phyloP scores from a whole-genome alignment of 192 early-diverging fungal species.

The Mortierella hygrophila region DNA sequence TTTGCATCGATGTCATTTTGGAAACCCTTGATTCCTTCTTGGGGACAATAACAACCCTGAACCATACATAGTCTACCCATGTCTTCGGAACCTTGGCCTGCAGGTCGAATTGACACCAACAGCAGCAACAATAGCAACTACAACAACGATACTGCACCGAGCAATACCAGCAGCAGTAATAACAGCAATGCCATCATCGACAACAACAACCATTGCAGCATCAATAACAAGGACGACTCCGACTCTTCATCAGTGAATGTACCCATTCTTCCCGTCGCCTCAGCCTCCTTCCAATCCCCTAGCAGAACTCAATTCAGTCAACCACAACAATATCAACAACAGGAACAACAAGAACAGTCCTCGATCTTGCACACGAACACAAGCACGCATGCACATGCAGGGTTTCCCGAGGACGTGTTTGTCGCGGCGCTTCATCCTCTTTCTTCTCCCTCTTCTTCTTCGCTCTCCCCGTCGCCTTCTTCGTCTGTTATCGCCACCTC shows the following conservation, averaged over 20 bases:
- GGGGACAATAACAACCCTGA: slow-evolving; percentile 3
- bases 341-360: background rate
- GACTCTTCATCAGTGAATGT: background rate
- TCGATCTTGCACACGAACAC: too few relatives aligned
- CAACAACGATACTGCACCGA: background rate
- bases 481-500: background rate
- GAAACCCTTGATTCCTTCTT: background rate
- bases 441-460: background rate
- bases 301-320: background rate
- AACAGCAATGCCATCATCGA: background rate
- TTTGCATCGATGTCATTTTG: slow-evolving; percentile 3
- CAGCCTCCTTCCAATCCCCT: background rate
- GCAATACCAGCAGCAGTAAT: background rate
- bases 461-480: background rate
- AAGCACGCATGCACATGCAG: background rate
- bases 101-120: background rate
- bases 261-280: background rate
- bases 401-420: background rate
- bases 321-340: background rate
- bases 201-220: background rate
- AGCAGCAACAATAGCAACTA: background rate
- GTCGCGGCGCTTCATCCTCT: background rate
- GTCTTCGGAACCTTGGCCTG: background rate
- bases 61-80: slow-evolving; percentile 6
- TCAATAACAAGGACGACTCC: background rate